Evolutionary conservation across 768 basidiomycete species (phyloP), one percentile per base, ranked within the genome.

Genomic region (Saitozyma sp.): DNA sequence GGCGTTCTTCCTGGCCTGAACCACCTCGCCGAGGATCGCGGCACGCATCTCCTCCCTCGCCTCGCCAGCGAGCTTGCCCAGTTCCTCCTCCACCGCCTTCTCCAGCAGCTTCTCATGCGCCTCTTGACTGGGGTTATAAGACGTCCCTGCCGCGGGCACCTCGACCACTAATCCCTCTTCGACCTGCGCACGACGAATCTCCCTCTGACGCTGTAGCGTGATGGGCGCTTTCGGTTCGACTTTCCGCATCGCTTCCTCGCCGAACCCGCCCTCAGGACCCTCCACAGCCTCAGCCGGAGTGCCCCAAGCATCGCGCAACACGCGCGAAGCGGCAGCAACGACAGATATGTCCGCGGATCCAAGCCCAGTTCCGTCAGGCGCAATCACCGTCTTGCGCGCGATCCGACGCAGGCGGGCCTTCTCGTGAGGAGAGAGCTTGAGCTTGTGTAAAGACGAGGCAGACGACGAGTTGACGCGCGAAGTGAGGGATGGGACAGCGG

Each of bases 51-150:
- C 82, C 13, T 86, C 78, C 72, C 84, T 84, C 56, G 83, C 85
- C 1, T 82, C 84, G 60, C 86, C 84, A 29, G 80, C 81, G 46
- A 86, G 73, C 49, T 84, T 83, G 52, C 83, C 83, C 69, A 84
- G 84, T 78, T 93, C 93, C 13, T 83, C 76, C 62, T 86, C 84
- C 56, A 86, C 84, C 0, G 92, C 93, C 55, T 84, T 79, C 11
- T 84, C 80, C 19, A 97, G 75, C 6, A 95, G 84, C 54, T 86
- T 85, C 54, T 85, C 84, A 68, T 95, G 90, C 0, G 88, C 86
- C 4, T 85, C 83, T 0, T 84, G 85, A 0, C 87, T 86, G 0
- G 93, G 93, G 75, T 96, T 96, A 76, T 97, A 97, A 16, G 91
- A 93, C 3, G 88, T 85, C 17, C 93, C 93, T 40, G 86, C 86